Evolutionary conservation across 345 rosid species (phyloP), one percentile per base, ranked within the genome.

Genomic region (Ceriops tagal): DNA sequence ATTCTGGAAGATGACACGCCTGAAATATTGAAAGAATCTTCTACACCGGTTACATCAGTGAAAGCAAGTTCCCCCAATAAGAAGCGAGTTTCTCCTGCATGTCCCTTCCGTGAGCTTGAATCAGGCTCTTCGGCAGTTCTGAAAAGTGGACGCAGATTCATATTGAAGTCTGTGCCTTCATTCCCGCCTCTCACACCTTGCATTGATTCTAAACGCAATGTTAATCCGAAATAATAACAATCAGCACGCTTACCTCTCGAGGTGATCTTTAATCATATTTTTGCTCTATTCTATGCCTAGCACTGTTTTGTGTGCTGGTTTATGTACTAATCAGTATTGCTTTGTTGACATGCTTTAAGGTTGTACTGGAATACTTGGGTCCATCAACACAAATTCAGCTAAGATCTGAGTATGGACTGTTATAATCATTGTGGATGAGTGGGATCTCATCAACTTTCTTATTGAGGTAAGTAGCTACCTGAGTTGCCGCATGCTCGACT

Each of bases 21-120:
- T 20, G 87, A 86, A 69, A 73, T 82, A 57, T 72, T 83, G 78
- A 76, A 77, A 73, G 86, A 84, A 32, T 68, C 75, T 63, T 69
- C 82, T 8, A 72, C 80, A 9, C 71, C 79, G 22, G 32, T 58
- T 53, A 59, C 80, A 64, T 43, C 86, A 57, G 81, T 86, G 61
- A 82, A 81, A 75, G 75, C 73, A 65, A 78, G 77, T 64, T 88
- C 89, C 30, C 93, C 89, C 10, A 84, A 71, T 52, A 66, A 79
- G 28, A 84, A 86, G 64, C 78, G 87, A 67, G 84, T 88, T 69
- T 86, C 87, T 63, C 85, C 87, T 69, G 87, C 89, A 34, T 81
- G 72, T 8, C 68, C 16, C 34, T 19, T 53, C 37, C 74, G 65
- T 4, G 79, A 64, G 67, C 64, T 61, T 13, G 70, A 79, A 43